These are phyloP conservation scores for Pythium folliculosum DNA, from an alignment of 352 stramenopile species.

Conservation along the genomic window DNA sequence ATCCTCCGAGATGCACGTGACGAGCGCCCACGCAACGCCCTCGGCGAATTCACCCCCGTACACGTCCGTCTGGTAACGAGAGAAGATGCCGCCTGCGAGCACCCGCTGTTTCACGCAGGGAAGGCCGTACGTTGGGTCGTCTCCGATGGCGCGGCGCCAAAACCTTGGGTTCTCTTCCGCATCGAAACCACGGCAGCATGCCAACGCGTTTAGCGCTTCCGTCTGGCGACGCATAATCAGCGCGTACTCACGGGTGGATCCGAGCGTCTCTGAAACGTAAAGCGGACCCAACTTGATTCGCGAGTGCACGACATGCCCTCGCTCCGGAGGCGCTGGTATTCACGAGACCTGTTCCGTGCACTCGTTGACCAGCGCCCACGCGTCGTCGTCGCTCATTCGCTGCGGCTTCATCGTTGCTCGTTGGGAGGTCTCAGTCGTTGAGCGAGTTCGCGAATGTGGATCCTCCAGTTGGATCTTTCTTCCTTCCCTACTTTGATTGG, in stretches of 20 bases:
- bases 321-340: not conserved
- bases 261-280: not conserved
- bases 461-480: no score
- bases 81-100: not conserved
- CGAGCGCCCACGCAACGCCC: not conserved
- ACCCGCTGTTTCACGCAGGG: not conserved
- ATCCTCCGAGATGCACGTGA: not conserved
- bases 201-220: not conserved
- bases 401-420: not conserved
- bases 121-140: not conserved
- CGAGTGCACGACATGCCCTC: not conserved
- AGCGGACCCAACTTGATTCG: not conserved
- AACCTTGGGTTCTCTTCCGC: not conserved
- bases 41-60: not conserved
- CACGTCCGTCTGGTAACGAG: not conserved
- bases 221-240: not conserved
- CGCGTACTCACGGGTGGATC: not conserved
- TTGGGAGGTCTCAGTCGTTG: not conserved
- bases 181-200: conserved; percentile 10
- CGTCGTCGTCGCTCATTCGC: not conserved
- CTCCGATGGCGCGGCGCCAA: not conserved
- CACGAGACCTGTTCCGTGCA: not conserved
- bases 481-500: no score
- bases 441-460: no score
- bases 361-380: not conserved